A percentile compares a stretch with the other conserved stretches of the same genome.
Evolutionary conservation across 176 grass and related monocot genomes (phyloP).

Genomic region (Carex littledalei): DNA sequence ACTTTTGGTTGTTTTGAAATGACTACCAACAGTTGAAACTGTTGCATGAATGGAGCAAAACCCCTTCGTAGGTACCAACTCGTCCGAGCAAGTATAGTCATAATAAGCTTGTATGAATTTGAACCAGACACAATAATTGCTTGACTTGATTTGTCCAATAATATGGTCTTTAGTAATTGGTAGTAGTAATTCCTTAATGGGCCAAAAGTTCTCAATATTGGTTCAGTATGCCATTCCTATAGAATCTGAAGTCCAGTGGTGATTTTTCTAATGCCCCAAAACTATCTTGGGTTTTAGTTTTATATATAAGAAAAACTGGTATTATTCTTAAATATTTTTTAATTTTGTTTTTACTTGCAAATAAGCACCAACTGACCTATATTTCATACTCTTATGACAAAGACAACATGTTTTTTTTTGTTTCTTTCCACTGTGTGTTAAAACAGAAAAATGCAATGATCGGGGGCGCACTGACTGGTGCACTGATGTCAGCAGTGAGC

Average conservation of each 20-base stretch:
- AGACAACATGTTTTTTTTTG: not conserved
- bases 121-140: not conserved
- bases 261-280: not conserved
- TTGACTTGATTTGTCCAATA: not conserved
- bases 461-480: conserved; percentile 52
- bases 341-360: not conserved
- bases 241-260: not conserved
- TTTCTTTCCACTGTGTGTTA: not conserved
- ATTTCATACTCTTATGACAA: not conserved
- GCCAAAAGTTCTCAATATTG: not conserved
- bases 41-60: not conserved
- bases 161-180: not conserved
- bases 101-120: not conserved
- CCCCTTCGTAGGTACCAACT: not conserved
- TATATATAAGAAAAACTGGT: not conserved
- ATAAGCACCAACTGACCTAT: not conserved
- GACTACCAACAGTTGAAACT: not conserved
- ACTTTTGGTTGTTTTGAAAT: conserved; percentile 1
- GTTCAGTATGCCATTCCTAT: not conserved
- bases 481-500: conserved; percentile 48
- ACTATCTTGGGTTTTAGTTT: not conserved
- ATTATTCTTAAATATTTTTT: not conserved
- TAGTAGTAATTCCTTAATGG: not conserved
- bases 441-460: conserved; percentile 71
- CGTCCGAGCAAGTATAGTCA: not conserved